A percentile compares a stretch with the other conserved stretches of the same genome.
These are phyloP conservation scores for Hirschioporus abietinus DNA, from an alignment of 768 basidiomycete species.

Conservation along the genomic window DNA sequence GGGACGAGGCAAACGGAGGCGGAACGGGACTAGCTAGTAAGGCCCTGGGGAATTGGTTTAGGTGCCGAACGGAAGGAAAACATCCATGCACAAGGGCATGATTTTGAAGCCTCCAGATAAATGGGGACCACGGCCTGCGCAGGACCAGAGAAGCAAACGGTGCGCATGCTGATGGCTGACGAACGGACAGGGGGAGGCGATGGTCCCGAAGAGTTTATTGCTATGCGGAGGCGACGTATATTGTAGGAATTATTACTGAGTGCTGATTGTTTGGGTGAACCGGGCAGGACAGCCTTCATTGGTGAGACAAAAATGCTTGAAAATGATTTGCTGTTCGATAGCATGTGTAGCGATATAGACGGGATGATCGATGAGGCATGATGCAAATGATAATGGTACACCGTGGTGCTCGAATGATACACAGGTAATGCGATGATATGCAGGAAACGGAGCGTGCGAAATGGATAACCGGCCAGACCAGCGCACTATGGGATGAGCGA, in stretches of 20 bases:
- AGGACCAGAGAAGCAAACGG: background rate
- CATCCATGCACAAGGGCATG: background rate
- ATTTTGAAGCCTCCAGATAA: background rate
- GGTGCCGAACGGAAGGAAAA: background rate
- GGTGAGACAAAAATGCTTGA: background rate
- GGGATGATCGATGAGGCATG: background rate
- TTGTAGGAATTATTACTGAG: too few relatives aligned
- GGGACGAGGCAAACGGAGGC: too few relatives aligned
- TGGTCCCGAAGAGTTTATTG: background rate
- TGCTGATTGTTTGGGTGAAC: too few relatives aligned
- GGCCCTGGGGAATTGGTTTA: background rate
- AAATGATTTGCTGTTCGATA: background rate
- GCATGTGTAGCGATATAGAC: background rate
- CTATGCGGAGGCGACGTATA: too few relatives aligned
- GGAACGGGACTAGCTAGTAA: background rate
- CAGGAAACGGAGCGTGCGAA: background rate
- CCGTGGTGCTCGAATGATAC: background rate
- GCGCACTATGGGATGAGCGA: conserved; percentile 1
- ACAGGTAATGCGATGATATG: background rate
- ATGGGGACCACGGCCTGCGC: background rate
- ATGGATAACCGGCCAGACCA: background rate
- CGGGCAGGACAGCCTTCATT: too few relatives aligned
- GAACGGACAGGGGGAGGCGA: background rate
- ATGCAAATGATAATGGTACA: background rate
- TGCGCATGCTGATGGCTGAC: background rate